Conservation (phyloP, 176 grass and related monocot species). For the Typha latifolia region DNA sequence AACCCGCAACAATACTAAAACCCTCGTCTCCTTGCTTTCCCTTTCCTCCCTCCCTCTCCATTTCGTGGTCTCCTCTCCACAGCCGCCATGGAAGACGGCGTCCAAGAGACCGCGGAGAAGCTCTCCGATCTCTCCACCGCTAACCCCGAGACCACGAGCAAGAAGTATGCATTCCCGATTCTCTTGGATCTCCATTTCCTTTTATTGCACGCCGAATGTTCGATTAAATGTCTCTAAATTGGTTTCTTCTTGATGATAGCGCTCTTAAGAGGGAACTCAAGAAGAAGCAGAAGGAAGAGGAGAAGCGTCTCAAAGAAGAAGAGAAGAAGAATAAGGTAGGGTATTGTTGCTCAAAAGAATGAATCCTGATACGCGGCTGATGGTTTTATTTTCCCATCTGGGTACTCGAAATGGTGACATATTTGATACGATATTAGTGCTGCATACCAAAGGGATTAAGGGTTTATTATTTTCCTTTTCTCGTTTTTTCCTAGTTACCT, state of each 20-base stretch:
- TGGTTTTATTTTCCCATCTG: not conserved
- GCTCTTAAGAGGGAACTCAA: conserved; percentile 74
- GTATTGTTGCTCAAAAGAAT: too few relatives aligned
- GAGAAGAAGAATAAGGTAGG: conserved; percentile 59
- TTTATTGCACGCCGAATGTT: not conserved
- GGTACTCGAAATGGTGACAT: too few relatives aligned
- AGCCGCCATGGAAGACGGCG: not conserved
- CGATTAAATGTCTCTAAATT: too few relatives aligned
- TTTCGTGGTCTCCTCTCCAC: not conserved
- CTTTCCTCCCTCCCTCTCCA: not conserved
- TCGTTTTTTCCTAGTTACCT: too few relatives aligned
- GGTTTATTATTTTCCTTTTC: too few relatives aligned
- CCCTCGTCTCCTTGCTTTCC: conserved; percentile 1
- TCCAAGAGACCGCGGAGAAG: not conserved
- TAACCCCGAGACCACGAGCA: not conserved
- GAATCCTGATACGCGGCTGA: too few relatives aligned
- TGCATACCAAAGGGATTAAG: too few relatives aligned
- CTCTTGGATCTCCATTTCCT: not conserved
- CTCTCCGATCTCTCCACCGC: not conserved
- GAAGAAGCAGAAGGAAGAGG: conserved; percentile 85
- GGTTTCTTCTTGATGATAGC: conserved; percentile 17
- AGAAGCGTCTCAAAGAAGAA: conserved; percentile 79
- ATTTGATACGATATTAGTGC: too few relatives aligned
- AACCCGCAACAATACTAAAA: not conserved
- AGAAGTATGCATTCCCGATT: not conserved